Evolutionary conservation across 1,284 basidiomycete genomes (phyloP).

Genomic region (Phellopilus nigrolimitatus): DNA sequence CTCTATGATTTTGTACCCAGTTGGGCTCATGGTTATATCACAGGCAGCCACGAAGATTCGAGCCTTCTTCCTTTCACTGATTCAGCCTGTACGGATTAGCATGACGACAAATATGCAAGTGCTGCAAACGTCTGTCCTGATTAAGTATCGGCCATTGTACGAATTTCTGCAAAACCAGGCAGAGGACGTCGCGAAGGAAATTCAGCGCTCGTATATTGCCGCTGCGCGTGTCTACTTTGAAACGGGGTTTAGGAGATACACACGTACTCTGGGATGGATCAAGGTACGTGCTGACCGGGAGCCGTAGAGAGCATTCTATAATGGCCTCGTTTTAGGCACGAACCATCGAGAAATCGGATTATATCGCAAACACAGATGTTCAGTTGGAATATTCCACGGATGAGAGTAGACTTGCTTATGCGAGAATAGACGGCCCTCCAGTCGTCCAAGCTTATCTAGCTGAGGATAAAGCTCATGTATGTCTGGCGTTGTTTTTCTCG

Average conservation of each 20-base stretch:
- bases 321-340: slow-evolving; percentile 41
- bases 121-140: slow-evolving; percentile 82
- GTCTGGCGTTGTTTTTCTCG: slow-evolving; percentile 27
- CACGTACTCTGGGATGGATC: slow-evolving; percentile 73
- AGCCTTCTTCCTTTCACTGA: slow-evolving; percentile 78
- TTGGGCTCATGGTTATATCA: background rate
- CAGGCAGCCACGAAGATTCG: slow-evolving; percentile 87
- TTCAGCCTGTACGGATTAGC: slow-evolving; percentile 77
- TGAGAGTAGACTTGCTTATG: slow-evolving; percentile 56
- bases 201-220: slow-evolving; percentile 84
- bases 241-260: slow-evolving; percentile 90
- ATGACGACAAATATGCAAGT: slow-evolving; percentile 93
- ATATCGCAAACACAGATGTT: slow-evolving; percentile 40
- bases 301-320: too few relatives aligned
- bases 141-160: slow-evolving; percentile 84
- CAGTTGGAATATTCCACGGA: slow-evolving; percentile 39
- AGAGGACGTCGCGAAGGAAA: slow-evolving; percentile 78
- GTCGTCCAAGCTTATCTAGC: slow-evolving; percentile 82
- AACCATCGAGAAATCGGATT: slow-evolving; percentile 57
- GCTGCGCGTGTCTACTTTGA: slow-evolving; percentile 92
- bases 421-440: slow-evolving; percentile 72
- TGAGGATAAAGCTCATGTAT: slow-evolving; percentile 78
- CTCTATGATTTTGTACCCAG: slow-evolving; percentile 12
- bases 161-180: slow-evolving; percentile 84
- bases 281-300: slow-evolving; percentile 52